Evolutionary conservation across 805 yeast genomes (phyloP).

Genomic region (Hemisphaericaspora nanyangensis): DNA sequence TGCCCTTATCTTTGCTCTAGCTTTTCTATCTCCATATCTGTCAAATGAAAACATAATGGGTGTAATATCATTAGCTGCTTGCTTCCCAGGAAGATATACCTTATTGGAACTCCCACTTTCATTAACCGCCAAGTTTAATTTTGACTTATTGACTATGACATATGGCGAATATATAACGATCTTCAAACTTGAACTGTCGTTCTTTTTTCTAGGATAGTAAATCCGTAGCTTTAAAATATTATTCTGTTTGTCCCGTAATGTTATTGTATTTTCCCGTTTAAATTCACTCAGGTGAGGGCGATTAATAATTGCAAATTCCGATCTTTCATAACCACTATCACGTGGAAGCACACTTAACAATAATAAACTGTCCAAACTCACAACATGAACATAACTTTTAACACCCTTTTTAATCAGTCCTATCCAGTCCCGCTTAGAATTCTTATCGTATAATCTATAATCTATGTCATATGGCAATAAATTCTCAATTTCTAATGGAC

Average conservation of each 20-base stretch:
- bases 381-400: slow-evolving; percentile 74
- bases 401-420: slow-evolving; percentile 61
- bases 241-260: slow-evolving; percentile 57
- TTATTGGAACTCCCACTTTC: slow-evolving; percentile 51
- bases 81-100: slow-evolving; percentile 26
- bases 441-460: slow-evolving; percentile 75
- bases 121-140: slow-evolving; percentile 54
- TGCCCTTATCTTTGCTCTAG: slow-evolving; percentile 62
- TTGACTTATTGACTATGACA: slow-evolving; percentile 76
- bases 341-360: slow-evolving; percentile 67
- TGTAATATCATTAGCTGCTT: slow-evolving; percentile 32
- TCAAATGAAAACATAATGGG: slow-evolving; percentile 89
- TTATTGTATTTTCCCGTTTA: slow-evolving; percentile 50
- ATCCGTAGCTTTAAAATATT: slow-evolving; percentile 63
- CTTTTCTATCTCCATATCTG: slow-evolving; percentile 49
- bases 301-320: slow-evolving; percentile 75
- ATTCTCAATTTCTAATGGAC: slow-evolving; percentile 85
- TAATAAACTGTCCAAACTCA: slow-evolving; percentile 65
- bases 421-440: slow-evolving; percentile 62
- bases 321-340: slow-evolving; percentile 55
- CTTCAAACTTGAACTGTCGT: slow-evolving; percentile 56
- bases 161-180: slow-evolving; percentile 82
- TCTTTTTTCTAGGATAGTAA: slow-evolving; percentile 53
- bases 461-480: slow-evolving; percentile 77
- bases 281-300: slow-evolving; percentile 52